Base-by-base conservation (phyloP, 768 basidiomycete species). In the Podaxis sp. region DNA sequence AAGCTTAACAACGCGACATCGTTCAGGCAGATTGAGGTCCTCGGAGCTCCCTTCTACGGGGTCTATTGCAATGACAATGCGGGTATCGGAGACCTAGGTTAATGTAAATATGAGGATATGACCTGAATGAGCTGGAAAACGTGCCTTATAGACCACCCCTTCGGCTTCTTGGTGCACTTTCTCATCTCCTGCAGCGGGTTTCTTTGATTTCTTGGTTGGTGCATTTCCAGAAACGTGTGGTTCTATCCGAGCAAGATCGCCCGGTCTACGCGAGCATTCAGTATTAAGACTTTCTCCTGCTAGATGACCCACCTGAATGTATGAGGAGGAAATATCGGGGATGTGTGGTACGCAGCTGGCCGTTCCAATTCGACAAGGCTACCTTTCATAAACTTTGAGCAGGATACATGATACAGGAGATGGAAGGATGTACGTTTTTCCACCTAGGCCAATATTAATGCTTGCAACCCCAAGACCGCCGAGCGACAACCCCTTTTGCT, bases 321-420 rank as follows among this genome's bases (percentile, higher is more conserved):
- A 75, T 98, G 95, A 1, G 95, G 89, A 6, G 95, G 94, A 66
- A 97, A 91, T 1, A 82, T 61, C 0, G 84, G 79, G 6, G 78
- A 85, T 2, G 83, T 73, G 69, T 95, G 91, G 69, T 92, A 92
- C 5, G 93, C 94, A 9, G 84, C 74, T 0, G 94, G 91, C 59
- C 94, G 79, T 71, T 94, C 89, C 5, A 98, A 79, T 73, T 96
- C 94, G 60, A 98, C 83, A 62, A 98, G 76, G 51, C 95, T 96
- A 65, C 67, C 69, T 76, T 82, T 74, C 69, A 64, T 70, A 52
- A 66, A 68, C 19, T 58, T 15, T 77, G 57, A 70, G 64, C 65
- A 65, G 59, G 50, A 0, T 41, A n/a, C 36, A 41, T 49, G 43
- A 24, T 43, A 51, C 53, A 38, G 50, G 49, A 60, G 33, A 3